These are phyloP conservation scores for Thalassiosira exigua DNA, from an alignment of 352 stramenopile species.

Conservation along the genomic window DNA sequence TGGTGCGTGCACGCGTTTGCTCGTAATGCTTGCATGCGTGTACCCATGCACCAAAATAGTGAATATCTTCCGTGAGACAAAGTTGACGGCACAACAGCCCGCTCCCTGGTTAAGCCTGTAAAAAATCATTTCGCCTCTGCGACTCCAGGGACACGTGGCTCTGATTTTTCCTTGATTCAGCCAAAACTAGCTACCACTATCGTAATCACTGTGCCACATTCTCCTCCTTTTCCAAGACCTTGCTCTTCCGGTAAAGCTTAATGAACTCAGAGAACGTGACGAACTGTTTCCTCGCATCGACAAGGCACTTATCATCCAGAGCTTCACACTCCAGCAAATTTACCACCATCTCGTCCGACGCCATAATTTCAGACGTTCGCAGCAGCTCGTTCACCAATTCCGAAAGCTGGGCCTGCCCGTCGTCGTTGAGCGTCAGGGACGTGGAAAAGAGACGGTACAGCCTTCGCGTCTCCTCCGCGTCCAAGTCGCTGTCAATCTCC, in stretches of 20 bases:
- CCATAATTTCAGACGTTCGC: conserved; percentile 29
- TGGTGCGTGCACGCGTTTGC: no score
- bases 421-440: conserved; percentile 46
- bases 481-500: conserved; percentile 44
- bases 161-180: no score
- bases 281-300: conserved; percentile 33
- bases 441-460: conserved; percentile 55
- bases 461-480: conserved; percentile 44
- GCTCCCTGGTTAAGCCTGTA: no score
- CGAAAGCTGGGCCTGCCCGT: conserved; percentile 49
- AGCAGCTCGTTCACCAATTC: conserved; percentile 55
- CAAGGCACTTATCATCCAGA: conserved; percentile 20
- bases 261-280: conserved; percentile 58
- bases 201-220: no score
- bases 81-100: no score
- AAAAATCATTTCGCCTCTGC: no score
- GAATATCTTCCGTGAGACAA: no score
- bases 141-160: no score
- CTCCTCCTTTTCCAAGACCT: conserved; percentile 18
- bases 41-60: no score
- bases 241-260: conserved; percentile 45
- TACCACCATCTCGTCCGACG: conserved; percentile 36
- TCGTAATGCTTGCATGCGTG: no score
- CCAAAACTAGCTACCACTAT: no score
- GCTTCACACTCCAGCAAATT: conserved; percentile 46